Evolutionary conservation across 2,329 filamentous ascomycete species (phyloP).

Genomic region (Fusarium sp.): DNA sequence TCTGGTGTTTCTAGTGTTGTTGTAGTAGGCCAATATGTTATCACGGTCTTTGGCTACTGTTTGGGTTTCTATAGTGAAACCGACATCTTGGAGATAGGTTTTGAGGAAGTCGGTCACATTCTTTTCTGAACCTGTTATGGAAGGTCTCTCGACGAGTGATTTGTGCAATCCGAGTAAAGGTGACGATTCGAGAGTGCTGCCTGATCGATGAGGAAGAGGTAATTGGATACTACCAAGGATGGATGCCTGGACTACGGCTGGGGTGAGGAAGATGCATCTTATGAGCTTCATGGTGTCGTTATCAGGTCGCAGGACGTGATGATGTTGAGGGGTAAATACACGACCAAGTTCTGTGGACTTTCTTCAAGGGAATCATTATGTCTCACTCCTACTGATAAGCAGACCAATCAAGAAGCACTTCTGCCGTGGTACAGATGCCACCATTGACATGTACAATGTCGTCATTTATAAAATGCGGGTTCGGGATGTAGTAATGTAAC

Average conservation of each 20-base stretch:
- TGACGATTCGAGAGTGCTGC: accelerated
- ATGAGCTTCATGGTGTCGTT: neutral
- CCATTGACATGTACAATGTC: neutral
- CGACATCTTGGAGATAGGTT: neutral
- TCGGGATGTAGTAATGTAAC: too few relatives aligned
- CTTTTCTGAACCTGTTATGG: neutral
- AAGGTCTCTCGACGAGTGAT: neutral
- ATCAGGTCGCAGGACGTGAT: neutral
- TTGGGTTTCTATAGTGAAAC: neutral
- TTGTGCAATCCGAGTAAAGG: neutral
- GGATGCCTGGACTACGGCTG: neutral
- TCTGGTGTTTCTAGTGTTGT: neutral
- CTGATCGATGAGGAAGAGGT: neutral
- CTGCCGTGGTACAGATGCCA: neutral
- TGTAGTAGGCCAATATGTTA: slow-evolving; percentile 4
- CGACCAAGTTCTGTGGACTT: neutral
- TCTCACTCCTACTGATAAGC: too few relatives aligned
- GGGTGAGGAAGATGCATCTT: neutral
- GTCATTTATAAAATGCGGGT: neutral
- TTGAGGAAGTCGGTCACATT: neutral
- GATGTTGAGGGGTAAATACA: neutral
- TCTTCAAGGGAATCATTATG: too few relatives aligned
- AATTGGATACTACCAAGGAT: neutral
- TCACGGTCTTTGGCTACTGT: neutral
- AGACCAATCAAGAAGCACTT: neutral